Base-by-base conservation (phyloP, 2,329 filamentous ascomycete species). In the Hymenotorrendiella dingleyae region DNA sequence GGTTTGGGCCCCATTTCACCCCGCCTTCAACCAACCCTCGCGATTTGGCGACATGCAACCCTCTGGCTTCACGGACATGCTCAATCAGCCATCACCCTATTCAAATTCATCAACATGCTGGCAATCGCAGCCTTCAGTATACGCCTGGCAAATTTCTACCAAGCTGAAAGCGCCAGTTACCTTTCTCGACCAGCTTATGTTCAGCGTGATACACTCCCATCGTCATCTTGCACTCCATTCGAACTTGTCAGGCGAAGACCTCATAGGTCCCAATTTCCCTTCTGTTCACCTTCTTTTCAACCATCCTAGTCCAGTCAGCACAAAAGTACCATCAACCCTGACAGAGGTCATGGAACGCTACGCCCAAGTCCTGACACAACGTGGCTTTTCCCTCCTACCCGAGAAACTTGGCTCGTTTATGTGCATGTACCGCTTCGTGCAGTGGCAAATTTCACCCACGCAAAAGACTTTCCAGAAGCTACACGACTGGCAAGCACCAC, bases 341-440 rank as follows among this genome's bases (percentile, higher is more conserved):
- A 50, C 48, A 6, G 55, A 56, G 27, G 48, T 56, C 3, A 60
- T 60, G 57, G 46, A 41, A 14, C 50, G 50, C 16, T 60, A 60
- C 36, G 47, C 52, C 11, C 42, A 45, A 28, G 48, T 60, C 3
- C 46, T 58, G 21, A 49, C 54, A 3, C 46, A 36, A 17, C 51
- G 57, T 11, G 55, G 57, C 8, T 57, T 60, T 39, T 47, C 49
- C 5, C 45, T 51, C 7, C 53, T 57, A 11, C 56, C 57, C 2
- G 57, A 60, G 33, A 57, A 55, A 29, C 50, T 60, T 12, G 54
- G 54, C 8, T 55, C 52, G 5, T 60, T 60, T 42, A 57, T 60
- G 52, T 57, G 53, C 47, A 60, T 58, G 56, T 60, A 58, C 21
- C 50, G 53, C 10, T 57, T 60, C 28, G 46, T 58, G 7, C 54